Base-by-base conservation (phyloP, 1,284 basidiomycete species). In the Uromyces viciae-fabae region DNA sequence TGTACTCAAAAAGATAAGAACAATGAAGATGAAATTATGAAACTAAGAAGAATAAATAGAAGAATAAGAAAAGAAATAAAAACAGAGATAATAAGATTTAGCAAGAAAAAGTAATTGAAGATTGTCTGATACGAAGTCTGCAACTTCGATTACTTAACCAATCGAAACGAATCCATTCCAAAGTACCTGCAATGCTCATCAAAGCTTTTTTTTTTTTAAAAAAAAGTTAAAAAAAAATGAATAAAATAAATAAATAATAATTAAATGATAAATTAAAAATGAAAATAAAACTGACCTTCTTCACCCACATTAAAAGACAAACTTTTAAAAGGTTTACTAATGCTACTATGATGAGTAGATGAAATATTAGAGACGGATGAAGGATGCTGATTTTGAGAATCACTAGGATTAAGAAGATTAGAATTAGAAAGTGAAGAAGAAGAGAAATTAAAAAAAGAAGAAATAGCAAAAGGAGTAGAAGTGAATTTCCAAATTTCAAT, bases 121-220 rank as follows among this genome's bases (percentile, higher is more conserved):
- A 69, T 73, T 80, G 68, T 80, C 78, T 72, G 54, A 80, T 80
- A 31, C 78, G 19, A 40, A 80, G 36, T 54, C 78, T 38, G 73
- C 78, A 80, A 46, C 40, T 60, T 22, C 68, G 28, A 43, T 73
- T 56, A 36, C 56, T 46, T 0, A 90, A 87, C 95, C 95, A 97
- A 81, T 93, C 91, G 80, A 97, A 93, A 11, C 87, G 88, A 46
- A 96, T 90, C 84, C 90, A 88, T 71, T 91, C 91, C 81, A 95
- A 87, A 2, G 91, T 91, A 17, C 90, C 91, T 4, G 90, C 90
- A 3, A 90, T 87, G 19, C 89, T 90, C 90, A 94, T 91, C 36
- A 90, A 88, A 58, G 62, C 66, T 78, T 49, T n/a, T n/a, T n/a
- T n/a, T n/a, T n/a, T n/a, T 4, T 25, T 17, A 74, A 81, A 28